These are phyloP conservation scores for Echeveria elegans DNA, from an alignment of 164 flowering plant genomes.

Conservation along the genomic window DNA sequence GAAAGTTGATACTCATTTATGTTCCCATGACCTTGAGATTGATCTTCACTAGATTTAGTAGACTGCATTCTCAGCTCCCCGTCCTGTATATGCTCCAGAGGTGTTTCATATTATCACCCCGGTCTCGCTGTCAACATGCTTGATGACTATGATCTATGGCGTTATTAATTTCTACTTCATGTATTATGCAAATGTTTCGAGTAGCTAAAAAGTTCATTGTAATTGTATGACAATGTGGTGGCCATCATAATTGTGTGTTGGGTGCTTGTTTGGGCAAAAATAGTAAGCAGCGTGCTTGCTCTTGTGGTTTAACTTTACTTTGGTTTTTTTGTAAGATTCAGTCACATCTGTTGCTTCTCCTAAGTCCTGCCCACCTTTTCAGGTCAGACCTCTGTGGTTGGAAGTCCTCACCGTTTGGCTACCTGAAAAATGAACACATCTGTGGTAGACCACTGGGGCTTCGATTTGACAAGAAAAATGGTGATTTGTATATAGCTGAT, in stretches of 20 bases:
- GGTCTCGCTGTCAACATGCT: too few relatives aligned
- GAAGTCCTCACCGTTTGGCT: constrained; percentile 54
- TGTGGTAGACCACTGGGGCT: constrained; percentile 96
- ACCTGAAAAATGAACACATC: constrained; percentile 80
- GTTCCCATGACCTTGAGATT: too few relatives aligned
- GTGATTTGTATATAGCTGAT: constrained; percentile 89
- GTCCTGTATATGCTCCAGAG: neutral
- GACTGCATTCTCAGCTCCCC: too few relatives aligned
- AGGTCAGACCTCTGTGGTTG: constrained; percentile 68
- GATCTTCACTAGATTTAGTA: too few relatives aligned
- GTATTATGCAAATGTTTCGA: too few relatives aligned
- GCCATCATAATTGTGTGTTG: too few relatives aligned
- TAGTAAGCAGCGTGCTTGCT: neutral
- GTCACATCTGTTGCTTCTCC: neutral
- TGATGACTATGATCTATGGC: too few relatives aligned
- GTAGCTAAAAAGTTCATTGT: too few relatives aligned
- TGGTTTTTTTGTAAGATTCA: neutral
- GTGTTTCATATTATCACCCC: neutral
- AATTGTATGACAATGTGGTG: neutral
- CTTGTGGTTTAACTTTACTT: too few relatives aligned
- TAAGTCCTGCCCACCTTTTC: neutral
- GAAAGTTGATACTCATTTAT: too few relatives aligned
- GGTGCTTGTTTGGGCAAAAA: neutral
- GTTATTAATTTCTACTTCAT: too few relatives aligned
- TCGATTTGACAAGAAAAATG: constrained; percentile 78